Base-by-base conservation (phyloP, 208 protist species). In the Leishmania amazonensis region DNA sequence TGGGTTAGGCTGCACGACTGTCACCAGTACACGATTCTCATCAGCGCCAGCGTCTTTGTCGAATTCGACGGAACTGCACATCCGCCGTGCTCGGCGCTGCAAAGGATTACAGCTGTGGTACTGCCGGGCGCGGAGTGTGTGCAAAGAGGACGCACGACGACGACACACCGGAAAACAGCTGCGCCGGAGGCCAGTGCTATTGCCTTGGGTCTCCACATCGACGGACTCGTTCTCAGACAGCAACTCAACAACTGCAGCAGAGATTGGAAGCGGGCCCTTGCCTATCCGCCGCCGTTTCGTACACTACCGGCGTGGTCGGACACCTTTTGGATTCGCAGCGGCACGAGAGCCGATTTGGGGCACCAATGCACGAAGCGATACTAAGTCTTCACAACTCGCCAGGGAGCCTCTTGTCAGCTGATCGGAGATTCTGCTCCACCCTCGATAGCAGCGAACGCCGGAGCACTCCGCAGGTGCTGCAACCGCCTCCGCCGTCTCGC, bases 171-270 rank as follows among this genome's bases (percentile, higher is more conserved):
- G 11, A 60, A 58, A 60, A 38, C 2, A 15, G 3, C 72, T 28
- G 47, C 21, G 21, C 58, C 40, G 2, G 40, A 1, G 72, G 3
- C 60, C 47, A 5, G 11, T 67, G 15, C 57, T 47, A 42, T 40
- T 24, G 47, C 28, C 38, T 28, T 53, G 17, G 31, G 42, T 15
- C 5, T 17, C n/a, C 71, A 73, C 76, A 4, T 75, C 81, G 38
- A 74, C 49, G 21, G 71, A 80, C 70, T 73, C 60, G 24, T 70
- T 78, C 40, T 78, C 70, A 17, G 76, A 80, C 54, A 6, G 70
- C 76, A 57, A 76, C 6, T 35, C 62, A 1, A 38, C 62, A 3
- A n/a, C 60, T 51, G 21, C 76, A n/a, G 35, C 19, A 24, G 54
- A 7, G 11, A 0, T 40, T 21, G 49, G 42, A 2, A 38, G 53